A percentile compares a stretch with the other conserved stretches of the same genome.
Conservation (phyloP, 768 basidiomycete genomes). For the Pisolithus microcarpus region DNA sequence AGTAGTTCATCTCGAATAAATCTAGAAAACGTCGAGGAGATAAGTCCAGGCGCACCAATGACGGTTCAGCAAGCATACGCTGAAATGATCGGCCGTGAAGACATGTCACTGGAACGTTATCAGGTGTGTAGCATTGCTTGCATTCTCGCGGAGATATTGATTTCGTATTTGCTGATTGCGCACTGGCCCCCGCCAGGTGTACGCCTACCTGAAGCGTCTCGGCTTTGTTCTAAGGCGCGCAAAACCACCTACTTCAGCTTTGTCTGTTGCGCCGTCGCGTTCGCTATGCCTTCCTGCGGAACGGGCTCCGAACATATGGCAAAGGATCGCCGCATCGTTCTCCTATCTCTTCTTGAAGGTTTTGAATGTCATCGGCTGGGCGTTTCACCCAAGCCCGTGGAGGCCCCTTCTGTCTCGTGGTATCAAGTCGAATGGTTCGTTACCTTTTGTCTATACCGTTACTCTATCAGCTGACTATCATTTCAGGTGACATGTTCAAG, state of each 20-base stretch:
- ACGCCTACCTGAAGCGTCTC: slow-evolving; percentile 83
- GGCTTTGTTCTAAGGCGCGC: slow-evolving; percentile 88
- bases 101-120: slow-evolving; percentile 77
- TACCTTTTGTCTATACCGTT: neutral
- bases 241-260: slow-evolving; percentile 47
- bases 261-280: slow-evolving; percentile 40
- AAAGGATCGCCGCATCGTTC: slow-evolving; percentile 9
- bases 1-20: slow-evolving; percentile 15
- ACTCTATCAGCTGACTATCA: slow-evolving; percentile 3
- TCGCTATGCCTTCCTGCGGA: slow-evolving; percentile 7
- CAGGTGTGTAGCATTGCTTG: slow-evolving; percentile 49
- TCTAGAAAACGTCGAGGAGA: slow-evolving; percentile 23
- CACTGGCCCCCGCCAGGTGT: slow-evolving; percentile 57
- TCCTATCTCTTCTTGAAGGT: slow-evolving; percentile 3
- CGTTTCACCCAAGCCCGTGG: slow-evolving; percentile 42
- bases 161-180: neutral
- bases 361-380: slow-evolving; percentile 2
- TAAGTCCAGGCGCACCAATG: slow-evolving; percentile 66
- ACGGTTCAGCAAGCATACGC: slow-evolving; percentile 84
- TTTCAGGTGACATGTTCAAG: slow-evolving; percentile 57
- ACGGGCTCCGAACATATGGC: neutral
- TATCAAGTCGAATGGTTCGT: slow-evolving; percentile 50
- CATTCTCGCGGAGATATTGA: neutral
- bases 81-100: slow-evolving; percentile 76
- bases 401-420: slow-evolving; percentile 46